Conservation (phyloP, 2,329 filamentous ascomycete genomes). For the Claviceps sp. region DNA sequence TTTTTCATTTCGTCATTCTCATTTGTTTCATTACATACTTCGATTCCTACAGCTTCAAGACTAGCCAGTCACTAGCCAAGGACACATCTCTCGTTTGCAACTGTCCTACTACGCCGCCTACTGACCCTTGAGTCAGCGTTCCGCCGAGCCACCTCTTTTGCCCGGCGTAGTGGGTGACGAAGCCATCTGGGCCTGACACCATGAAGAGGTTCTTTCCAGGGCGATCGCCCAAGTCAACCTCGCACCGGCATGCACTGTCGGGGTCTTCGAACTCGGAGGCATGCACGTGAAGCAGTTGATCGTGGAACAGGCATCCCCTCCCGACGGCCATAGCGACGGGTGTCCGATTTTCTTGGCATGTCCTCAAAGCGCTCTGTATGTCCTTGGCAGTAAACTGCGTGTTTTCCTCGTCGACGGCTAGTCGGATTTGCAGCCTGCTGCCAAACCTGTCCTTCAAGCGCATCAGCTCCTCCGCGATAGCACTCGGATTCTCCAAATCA, state of each 20-base stretch:
- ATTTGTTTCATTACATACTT: background rate
- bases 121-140: constrained; percentile 57
- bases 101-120: constrained; percentile 53
- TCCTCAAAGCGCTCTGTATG: constrained; percentile 25
- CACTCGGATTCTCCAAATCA: constrained; percentile 19
- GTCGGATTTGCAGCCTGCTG: constrained; percentile 48
- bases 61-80: constrained; percentile 31
- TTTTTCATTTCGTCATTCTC: background rate
- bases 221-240: constrained; percentile 7
- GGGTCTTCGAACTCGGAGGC: constrained; percentile 19
- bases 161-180: constrained; percentile 69
- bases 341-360: background rate
- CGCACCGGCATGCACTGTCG: constrained; percentile 15
- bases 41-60: constrained; percentile 34
- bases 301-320: constrained; percentile 17
- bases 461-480: constrained; percentile 49
- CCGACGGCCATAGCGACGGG: background rate
- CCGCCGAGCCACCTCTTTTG: constrained; percentile 63
- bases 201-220: constrained; percentile 55
- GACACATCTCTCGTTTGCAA: constrained; percentile 35
- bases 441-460: constrained; percentile 45
- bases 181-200: constrained; percentile 83
- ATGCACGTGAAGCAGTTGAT: constrained; percentile 16
- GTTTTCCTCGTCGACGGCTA: constrained; percentile 73
- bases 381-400: constrained; percentile 45